phyloP scores from a whole-genome alignment of 805 yeast genomes.

The Saccharomycopsis selenospora region DNA sequence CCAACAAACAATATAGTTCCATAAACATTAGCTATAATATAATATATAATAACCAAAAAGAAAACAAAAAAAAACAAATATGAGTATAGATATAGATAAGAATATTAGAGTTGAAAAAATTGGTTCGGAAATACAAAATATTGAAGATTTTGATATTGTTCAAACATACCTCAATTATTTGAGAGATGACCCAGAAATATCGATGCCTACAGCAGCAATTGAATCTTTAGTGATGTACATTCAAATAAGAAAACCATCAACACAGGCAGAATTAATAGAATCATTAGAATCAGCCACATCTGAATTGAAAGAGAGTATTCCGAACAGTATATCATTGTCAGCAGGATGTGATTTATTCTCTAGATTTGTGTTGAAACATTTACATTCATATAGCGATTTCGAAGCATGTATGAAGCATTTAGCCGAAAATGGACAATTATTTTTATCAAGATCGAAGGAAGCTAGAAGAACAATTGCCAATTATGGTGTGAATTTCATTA shows the following conservation, averaged over 20 bases:
- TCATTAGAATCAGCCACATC: conserved; percentile 70
- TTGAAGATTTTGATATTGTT: conserved; percentile 64
- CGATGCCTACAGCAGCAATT: conserved; percentile 99
- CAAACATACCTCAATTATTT: conserved; percentile 72
- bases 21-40: too few species aligned
- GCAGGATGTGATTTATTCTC: conserved; percentile 98
- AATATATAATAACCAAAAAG: too few species aligned
- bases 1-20: too few species aligned
- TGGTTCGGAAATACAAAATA: background rate
- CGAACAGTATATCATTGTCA: conserved; percentile 85
- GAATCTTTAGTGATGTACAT: conserved; percentile 85
- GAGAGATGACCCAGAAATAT: conserved; percentile 89
- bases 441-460: conserved; percentile 85
- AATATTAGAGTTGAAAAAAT: too few species aligned
- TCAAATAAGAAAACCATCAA: conserved; percentile 76
- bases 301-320: conserved; percentile 66
- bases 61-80: too few species aligned
- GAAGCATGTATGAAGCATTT: conserved; percentile 83
- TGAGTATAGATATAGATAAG: too few species aligned
- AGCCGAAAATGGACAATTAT: conserved; percentile 88
- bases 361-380: conserved; percentile 85
- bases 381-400: conserved; percentile 86
- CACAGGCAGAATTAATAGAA: conserved; percentile 87
- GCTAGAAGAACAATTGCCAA: conserved; percentile 84
- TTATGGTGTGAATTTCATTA: conserved; percentile 79